Evolutionary conservation across 2,329 filamentous ascomycete genomes (phyloP), one percentile per base, ranked within the genome.

Genomic region (Aspergillus glaucus): DNA sequence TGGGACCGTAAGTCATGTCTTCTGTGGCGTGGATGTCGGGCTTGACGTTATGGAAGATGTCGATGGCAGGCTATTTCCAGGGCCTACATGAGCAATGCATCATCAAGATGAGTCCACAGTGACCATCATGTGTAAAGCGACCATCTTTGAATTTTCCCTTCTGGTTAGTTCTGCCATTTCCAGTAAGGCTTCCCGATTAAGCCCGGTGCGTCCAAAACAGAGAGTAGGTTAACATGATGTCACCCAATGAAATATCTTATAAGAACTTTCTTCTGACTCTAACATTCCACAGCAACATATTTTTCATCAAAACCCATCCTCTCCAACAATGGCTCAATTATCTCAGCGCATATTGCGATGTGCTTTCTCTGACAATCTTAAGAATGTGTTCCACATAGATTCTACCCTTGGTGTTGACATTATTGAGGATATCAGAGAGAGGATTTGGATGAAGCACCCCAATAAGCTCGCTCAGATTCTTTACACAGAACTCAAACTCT

Each of bases 1-100:
- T 41, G 63, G 63, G 62, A 6, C 51, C 55, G 41, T 66, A 66
- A 50, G 56, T 63, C 59, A 67, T 61, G 41, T 65, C 60, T 15
- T 63, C 58, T 0, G 43, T 19, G 32, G 40, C 52, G 43, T 57
- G 66, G 6, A 63, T 50, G 21, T 57, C 59, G 4, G 57, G 50
- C 9, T 60, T 53, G 15, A 64, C 48, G 62, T 62, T 41, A 65
- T 37, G 15, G 22, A 22, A 22, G 22, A 22, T 22, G 5, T 22
- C 22, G 21, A 21, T 21, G 21, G 21, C 21, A 21, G 21, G 21
- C 21, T 21, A 21, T 21, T 21, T 21, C 4, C 21, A 21, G 4
- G 21, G 21, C 21, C 15, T 1, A 15, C 15, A 15, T 15, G 15
- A 15, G 15, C 15, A 15, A 15, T 15, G 15, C 15, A 15, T 15